Base-by-base conservation (phyloP, 352 stramenopile species). In the Globisporangium splendens region DNA sequence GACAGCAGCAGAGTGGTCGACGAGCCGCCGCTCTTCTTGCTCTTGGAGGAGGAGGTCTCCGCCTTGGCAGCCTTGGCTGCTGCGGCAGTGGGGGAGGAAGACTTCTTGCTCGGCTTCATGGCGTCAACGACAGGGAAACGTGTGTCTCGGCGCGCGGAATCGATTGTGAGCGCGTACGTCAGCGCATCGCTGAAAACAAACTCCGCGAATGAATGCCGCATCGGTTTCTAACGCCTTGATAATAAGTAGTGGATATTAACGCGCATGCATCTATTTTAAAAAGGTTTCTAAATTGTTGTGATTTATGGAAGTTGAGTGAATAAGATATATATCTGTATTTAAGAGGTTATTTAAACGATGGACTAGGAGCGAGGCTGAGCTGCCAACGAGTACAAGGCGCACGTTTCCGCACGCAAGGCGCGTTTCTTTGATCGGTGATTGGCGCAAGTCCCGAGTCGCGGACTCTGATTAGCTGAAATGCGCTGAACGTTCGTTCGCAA, bases 91-190 rank as follows among this genome's bases (percentile, higher is more conserved):
- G 39, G 1, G 17, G 39, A 8, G 17, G 47, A 42, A 10, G 56
- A 41, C 41, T 50, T 54, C 56, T 62, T 62, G 18, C 52, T 39
- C 47, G 54, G 54, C 21, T 39, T 49, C 56, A 62, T 62, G 44
- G 33, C 28, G 18, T 24, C 28, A 38, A 20, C 46, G 15, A 39
- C 22, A 8, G 35, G 38, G 33, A 39, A 24, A 20, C 39, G 17
- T 43, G 24, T 8, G 42, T 38, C 17, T 42, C 17, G 2, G 50
- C 20, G 38, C 35, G 54, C 33, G 24, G 54, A 60, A 53, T 60
- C 38, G 54, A 46, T 24, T 53, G 47, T 60, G 44, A 46, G 33
- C 2, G 21, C 21, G 47, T 44, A 8, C 13, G 12, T 44, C n/a
- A 8, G 17, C 7, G 20, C 21, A 3, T 56, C n/a, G 50, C 42